Evolutionary conservation across 345 rosid species (phyloP).

Genomic region (Gossypium ekmanianum): DNA sequence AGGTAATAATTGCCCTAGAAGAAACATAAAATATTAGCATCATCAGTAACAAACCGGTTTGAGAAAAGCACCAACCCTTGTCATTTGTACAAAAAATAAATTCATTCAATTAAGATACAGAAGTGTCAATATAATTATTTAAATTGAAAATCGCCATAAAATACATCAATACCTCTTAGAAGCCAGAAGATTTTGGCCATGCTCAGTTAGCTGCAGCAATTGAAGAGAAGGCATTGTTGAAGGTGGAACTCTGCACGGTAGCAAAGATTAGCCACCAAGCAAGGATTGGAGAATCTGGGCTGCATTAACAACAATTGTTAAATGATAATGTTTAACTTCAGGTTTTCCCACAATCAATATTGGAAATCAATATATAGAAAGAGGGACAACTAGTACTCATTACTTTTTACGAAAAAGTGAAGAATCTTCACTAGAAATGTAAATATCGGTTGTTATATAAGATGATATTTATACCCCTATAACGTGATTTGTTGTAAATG

Average conservation of each 20-base stretch:
- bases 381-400: neutral
- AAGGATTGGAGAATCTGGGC: constrained; percentile 32
- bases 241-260: constrained; percentile 9
- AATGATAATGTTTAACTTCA: neutral
- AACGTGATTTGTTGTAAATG: neutral
- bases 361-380: neutral
- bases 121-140: neutral
- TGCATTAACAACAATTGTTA: constrained; percentile 10
- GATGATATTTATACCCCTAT: neutral
- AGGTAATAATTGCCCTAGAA: neutral
- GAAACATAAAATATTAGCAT: neutral
- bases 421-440: neutral
- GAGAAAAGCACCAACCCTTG: neutral
- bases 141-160: constrained; percentile 1
- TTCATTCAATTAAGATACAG: neutral
- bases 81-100: neutral
- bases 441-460: neutral
- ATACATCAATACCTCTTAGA: constrained; percentile 65
- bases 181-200: constrained; percentile 69
- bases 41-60: neutral
- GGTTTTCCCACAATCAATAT: neutral
- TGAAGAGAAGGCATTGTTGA: constrained; percentile 86
- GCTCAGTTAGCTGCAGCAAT: constrained; percentile 81
- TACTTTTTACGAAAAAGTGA: neutral
- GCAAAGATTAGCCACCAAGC: constrained; percentile 23